Evolutionary conservation across 129 eudicot species (phyloP), one percentile per base, ranked within the genome.

Genomic region (Ambrosia artemisiifolia): DNA sequence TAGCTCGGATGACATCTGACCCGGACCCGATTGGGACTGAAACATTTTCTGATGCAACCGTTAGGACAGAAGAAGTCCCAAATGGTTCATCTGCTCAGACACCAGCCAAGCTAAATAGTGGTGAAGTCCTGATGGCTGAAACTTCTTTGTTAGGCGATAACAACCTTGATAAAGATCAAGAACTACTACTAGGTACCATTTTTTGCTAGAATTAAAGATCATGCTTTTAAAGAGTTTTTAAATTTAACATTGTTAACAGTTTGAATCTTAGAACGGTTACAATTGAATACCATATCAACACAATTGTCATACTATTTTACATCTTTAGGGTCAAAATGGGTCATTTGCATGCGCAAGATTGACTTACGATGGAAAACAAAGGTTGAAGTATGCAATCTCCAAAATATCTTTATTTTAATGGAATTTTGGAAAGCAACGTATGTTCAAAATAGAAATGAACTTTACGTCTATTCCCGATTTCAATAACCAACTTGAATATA

Each of bases 1-100:
- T 86, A 14, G 75, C 53, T 62, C 77, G 81, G 65, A 63, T 78
- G 14, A 17, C 75, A 53, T 85, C 83, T 65, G 98, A 88, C 57
- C 82, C 86, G n/a, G 98, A 95, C 66, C 80, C 85, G 12, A 75
- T 83, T 71, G 88, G 88, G 65, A 85, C 97, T 30, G 99, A 91
- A 78, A 83, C 90, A 75, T 81, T 87, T 38, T 85, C 87, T 53
- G 95, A 88, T 35, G 86, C 92, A 60, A 82, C 87, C 67, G 81
- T 86, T 5, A 79, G 87, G 56, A 57, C 84, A 30, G 88, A 74
- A 40, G 95, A 93, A 65, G 10, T 67, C 36, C 89, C 65, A 18
- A 85, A 84, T 72, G 81, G 78, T 69, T 54, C 74, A 11, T 78
- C 63, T 74, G 75, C 38, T 49, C 84, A 69, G 66, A 80, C 80